Percentiles rank a stretch among this genome's conserved stretches.
These are phyloP conservation scores for Colletotrichum tabaci DNA, from an alignment of 2,329 filamentous ascomycete species.

Conservation along the genomic window DNA sequence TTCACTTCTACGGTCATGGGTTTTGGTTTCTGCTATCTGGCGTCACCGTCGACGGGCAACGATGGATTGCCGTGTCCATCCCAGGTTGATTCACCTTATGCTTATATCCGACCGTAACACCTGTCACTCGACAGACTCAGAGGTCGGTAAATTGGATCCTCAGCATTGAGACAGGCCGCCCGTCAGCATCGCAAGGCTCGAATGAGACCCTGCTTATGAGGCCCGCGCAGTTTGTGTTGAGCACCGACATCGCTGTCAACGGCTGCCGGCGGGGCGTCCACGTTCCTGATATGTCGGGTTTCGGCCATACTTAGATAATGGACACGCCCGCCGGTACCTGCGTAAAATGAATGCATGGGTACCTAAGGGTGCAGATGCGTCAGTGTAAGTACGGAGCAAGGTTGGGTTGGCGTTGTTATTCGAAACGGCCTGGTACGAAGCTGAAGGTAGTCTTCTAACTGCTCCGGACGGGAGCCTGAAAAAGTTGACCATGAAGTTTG, in stretches of 20 bases:
- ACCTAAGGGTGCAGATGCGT: neutral
- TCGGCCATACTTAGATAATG: neutral
- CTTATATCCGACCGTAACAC: neutral
- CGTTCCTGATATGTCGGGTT: neutral
- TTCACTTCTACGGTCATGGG: neutral
- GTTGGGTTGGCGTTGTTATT: neutral
- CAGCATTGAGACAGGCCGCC: slow-evolving; percentile 4
- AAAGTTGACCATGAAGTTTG: neutral
- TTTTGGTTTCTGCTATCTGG: neutral
- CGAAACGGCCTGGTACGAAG: slow-evolving; percentile 3
- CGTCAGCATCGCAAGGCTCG: neutral
- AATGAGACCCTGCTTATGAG: neutral
- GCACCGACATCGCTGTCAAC: slow-evolving; percentile 17
- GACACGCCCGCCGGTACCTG: slow-evolving; percentile 23
- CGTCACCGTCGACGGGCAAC: neutral
- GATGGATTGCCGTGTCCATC: neutral
- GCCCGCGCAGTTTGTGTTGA: slow-evolving; percentile 4
- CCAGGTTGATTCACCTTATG: neutral
- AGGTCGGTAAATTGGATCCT: neutral
- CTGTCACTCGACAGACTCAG: neutral
- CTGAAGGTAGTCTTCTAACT: neutral
- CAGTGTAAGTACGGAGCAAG: neutral
- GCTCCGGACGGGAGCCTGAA: neutral
- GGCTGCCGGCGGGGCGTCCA: slow-evolving; percentile 5
- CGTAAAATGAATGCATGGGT: slow-evolving; percentile 1